Conservation (phyloP, 2,329 filamentous ascomycete genomes). For the Sporothrix luriei region DNA sequence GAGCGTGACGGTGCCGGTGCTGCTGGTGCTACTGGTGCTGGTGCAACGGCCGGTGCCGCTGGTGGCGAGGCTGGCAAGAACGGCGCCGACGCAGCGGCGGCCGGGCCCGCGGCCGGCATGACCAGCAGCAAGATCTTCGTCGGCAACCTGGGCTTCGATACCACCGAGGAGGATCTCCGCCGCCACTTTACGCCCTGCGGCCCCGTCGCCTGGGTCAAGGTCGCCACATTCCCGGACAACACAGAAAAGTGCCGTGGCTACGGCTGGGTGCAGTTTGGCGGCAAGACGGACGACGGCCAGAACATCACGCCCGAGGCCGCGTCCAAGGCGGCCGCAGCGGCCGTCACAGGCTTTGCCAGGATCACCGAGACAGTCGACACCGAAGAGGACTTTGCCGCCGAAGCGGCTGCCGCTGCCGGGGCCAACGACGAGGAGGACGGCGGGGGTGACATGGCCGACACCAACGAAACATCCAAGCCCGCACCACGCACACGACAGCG, state of each 20-base stretch:
- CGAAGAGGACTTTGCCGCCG: constrained; percentile 61
- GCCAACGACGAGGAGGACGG: constrained; percentile 44
- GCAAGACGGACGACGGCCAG: constrained; percentile 26
- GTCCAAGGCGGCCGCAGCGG: constrained; percentile 70
- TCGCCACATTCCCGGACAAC: constrained; percentile 89
- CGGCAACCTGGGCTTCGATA: constrained; percentile 82
- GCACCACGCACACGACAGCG: constrained; percentile 57
- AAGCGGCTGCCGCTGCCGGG: constrained; percentile 48
- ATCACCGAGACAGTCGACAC: constrained; percentile 67
- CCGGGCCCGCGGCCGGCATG: constrained; percentile 51
- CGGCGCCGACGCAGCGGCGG: constrained; percentile 34
- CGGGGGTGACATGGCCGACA: constrained; percentile 37
- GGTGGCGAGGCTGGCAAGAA: constrained; percentile 44
- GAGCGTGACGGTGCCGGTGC: constrained; percentile 34
- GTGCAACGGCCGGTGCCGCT: constrained; percentile 33
- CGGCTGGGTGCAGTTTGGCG: constrained; percentile 88
- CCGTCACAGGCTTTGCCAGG: constrained; percentile 79
- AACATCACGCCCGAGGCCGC: constrained; percentile 46
- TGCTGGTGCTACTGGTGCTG: constrained; percentile 39
- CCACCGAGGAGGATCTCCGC: constrained; percentile 76
- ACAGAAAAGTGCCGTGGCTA: constrained; percentile 97
- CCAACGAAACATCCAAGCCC: constrained; percentile 44
- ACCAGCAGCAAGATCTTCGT: constrained; percentile 78
- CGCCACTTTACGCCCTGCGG: constrained; percentile 86
- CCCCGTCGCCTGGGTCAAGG: constrained; percentile 75